Evolutionary conservation across 129 eudicot species (phyloP).

Genomic region (Kitagawia praeruptora): DNA sequence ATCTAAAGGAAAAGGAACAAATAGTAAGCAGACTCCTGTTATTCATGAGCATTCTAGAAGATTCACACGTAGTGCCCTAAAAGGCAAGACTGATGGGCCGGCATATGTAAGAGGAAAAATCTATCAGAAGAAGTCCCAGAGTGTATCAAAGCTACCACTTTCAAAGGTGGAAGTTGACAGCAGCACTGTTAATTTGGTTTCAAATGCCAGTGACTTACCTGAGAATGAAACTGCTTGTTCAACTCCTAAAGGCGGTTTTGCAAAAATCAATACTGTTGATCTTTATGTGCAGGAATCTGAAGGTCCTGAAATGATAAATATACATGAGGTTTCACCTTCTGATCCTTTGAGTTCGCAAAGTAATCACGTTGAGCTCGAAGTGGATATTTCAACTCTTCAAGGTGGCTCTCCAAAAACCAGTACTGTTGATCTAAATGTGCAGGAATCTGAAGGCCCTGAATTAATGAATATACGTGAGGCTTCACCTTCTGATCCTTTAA

Average conservation of each 20-base stretch:
- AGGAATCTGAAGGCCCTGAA: constrained; percentile 8
- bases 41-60: constrained; percentile 18
- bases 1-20: constrained; percentile 13
- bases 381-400: constrained; percentile 5
- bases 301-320: neutral
- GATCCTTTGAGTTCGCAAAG: constrained; percentile 12
- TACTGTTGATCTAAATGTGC: constrained; percentile 2
- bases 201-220: neutral
- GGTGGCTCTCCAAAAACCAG: constrained; percentile 5
- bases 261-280: constrained; percentile 8
- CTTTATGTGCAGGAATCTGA: constrained; percentile 9
- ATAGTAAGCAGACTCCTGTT: constrained; percentile 13
- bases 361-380: constrained; percentile 6
- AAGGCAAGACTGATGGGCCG: constrained; percentile 18
- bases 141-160: constrained; percentile 4
- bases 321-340: constrained; percentile 4
- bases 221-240: neutral
- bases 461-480: neutral
- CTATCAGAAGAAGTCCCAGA: constrained; percentile 14
- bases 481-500: constrained; percentile 18
- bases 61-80: constrained; percentile 18
- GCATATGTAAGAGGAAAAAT: constrained; percentile 8
- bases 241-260: neutral
- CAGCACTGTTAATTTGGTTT: neutral
- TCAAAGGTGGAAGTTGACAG: neutral